Evolutionary conservation across 805 yeast genomes (phyloP), one percentile per base, ranked within the genome.

Genomic region (Candida takata): DNA sequence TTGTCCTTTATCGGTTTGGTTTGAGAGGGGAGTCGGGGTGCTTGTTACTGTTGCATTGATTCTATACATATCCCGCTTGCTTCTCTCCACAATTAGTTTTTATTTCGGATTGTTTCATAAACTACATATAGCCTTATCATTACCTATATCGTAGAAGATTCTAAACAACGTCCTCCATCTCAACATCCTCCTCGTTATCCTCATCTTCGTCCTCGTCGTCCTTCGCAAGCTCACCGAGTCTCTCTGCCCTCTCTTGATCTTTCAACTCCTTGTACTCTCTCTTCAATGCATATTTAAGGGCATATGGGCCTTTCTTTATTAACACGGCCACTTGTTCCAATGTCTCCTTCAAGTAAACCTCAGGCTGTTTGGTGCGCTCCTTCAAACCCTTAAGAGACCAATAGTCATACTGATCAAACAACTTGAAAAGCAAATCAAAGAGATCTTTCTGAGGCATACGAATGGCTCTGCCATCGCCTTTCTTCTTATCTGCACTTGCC

Each of bases 301-400:
- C 95, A 57, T 90, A 90, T 2, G 98, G 96, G 12, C 98, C 98
- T 56, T 86, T 86, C 57, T 90, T 87, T 50, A 84, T 88, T 54
- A 92, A 70, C 23, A 75, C 72, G 1, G 97, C 97, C 52, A 92
- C 85, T 32, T 82, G 76, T 42, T 90, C 98, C 33, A 92, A 65
- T 39, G 92, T 84, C 55, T 88, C 96, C 55, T 88, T 86, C 44
- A 92, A 67, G 57, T 84, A 94, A 15, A 80, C 80, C 57, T 92
- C 98, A 2, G 98, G 98, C 66, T 92, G 98, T 51, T 81, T 79
- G 3, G 97, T 87, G 48, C 95, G 74, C 57, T 92, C 98, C 53
- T 86, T 82, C 43, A 92, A 67, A 27, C 96, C 96, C 61, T 87
- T 87, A 70, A 92, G 70, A 9, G 92, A 79, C 98, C 98, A 92